Percentiles rank a stretch among this genome's conserved stretches.
These are phyloP conservation scores for Hirsutella thompsonii DNA, from an alignment of 2,329 filamentous ascomycete genomes.

Conservation along the genomic window DNA sequence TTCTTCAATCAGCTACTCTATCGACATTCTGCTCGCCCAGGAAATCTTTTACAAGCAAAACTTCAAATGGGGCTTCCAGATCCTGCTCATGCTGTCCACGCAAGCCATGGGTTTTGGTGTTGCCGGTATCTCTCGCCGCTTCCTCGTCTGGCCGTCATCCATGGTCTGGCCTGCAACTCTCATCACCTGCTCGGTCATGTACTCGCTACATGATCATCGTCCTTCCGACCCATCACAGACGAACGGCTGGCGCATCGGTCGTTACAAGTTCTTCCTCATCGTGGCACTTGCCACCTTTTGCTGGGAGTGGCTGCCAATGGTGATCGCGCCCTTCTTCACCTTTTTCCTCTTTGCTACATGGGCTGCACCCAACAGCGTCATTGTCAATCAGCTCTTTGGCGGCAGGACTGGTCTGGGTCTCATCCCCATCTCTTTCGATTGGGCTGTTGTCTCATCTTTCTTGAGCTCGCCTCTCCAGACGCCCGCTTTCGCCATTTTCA, in stretches of 20 bases:
- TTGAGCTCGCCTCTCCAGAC: slow-evolving; percentile 43
- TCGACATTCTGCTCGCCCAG: slow-evolving; percentile 27
- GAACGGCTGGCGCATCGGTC: slow-evolving; percentile 45
- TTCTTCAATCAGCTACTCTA: slow-evolving; percentile 19
- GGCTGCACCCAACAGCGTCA: slow-evolving; percentile 46
- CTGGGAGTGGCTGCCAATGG: slow-evolving; percentile 47
- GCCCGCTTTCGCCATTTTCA: slow-evolving; percentile 47
- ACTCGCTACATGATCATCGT: slow-evolving; percentile 50
- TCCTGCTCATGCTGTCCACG: slow-evolving; percentile 46
- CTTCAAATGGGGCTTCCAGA: slow-evolving; percentile 42
- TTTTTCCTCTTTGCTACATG: slow-evolving; percentile 49
- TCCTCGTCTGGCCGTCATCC: slow-evolving; percentile 46
- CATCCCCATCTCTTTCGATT: slow-evolving; percentile 54
- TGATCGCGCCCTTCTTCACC: slow-evolving; percentile 44
- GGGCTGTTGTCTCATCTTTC: slow-evolving; percentile 47
- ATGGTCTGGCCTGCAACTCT: slow-evolving; percentile 53
- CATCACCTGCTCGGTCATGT: slow-evolving; percentile 49
- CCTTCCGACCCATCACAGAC: slow-evolving; percentile 34
- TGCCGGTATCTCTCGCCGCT: slow-evolving; percentile 45
- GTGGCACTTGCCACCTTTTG: slow-evolving; percentile 35
- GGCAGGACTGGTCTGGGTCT: slow-evolving; percentile 47
- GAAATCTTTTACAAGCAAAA: slow-evolving; percentile 36
- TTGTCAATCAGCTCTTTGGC: slow-evolving; percentile 55
- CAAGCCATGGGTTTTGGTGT: slow-evolving; percentile 52
- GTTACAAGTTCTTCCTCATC: slow-evolving; percentile 44